Base-by-base conservation (phyloP, 805 yeast species). In the Candida hispaniensis region DNA sequence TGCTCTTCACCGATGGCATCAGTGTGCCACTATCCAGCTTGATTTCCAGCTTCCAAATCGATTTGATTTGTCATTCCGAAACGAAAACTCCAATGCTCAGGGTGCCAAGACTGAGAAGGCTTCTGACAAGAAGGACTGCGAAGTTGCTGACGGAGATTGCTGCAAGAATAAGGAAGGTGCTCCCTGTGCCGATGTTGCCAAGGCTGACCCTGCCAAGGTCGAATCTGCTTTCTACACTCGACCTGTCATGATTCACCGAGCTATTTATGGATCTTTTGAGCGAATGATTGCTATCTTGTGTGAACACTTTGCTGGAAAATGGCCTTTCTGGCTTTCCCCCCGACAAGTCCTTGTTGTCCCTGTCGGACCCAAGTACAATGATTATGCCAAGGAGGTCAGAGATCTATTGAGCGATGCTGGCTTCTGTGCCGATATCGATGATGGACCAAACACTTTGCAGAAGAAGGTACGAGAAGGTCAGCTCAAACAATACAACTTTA, bases 271-370 rank as follows among this genome's bases (percentile, higher is more conserved):
- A 48, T 82, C 95, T 28, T 93, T 91, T 42, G 99, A 91, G 70
- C 81, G 99, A 71, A 86, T 91, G 97, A 81, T 94, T 44, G 98
- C 96, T 44, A 88, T 91, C 50, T 74, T 91, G 60, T 86, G 94
- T 41, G 99, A 91, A 64, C 98, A 91, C 66, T 91, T 69, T 64
- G 94, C 86, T 56, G 99, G 99, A 54, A 91, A 85, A 60, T 91
- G 99, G 99, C 99, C 99, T 54, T 82, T 91, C 71, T 91, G 98
- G 98, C 70, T 91, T 56, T 86, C 97, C n/a, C 99, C 99, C 54
- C 79, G 98, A 67, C 99, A 91, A 66, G 72, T 88, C 40, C 67
- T 88, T 50, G 93, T 91, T 51, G 91, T 91, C 18, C 98, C 98
- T 49, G 96, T 91, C 50, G 96, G 95, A 54, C 93, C 80, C 45